Evolutionary conservation across 495 filamentous ascomycete genomes (phyloP).

Genomic region (Daldinia bambusicola): DNA sequence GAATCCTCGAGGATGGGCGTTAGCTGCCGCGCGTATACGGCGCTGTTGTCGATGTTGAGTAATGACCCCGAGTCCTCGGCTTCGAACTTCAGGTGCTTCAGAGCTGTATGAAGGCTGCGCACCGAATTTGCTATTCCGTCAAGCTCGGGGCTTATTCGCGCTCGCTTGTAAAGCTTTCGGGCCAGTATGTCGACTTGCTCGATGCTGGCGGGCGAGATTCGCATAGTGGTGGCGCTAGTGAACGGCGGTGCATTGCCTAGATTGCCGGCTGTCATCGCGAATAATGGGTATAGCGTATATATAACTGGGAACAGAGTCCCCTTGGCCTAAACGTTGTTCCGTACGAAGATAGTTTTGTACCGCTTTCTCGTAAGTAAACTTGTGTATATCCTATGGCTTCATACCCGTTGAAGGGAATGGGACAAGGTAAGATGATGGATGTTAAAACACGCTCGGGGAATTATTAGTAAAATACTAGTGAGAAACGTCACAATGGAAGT

Average conservation of each 20-base stretch:
- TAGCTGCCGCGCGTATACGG: conserved; percentile 56
- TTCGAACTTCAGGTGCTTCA: conserved; percentile 62
- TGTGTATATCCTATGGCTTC: conserved; percentile 2
- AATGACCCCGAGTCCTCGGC: conserved; percentile 60
- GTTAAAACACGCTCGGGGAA: conserved; percentile 20
- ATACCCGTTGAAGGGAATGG: background rate
- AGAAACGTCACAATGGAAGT: conserved; percentile 2
- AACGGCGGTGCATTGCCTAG: background rate
- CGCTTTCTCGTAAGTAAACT: conserved; percentile 5
- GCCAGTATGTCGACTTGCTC: conserved; percentile 57
- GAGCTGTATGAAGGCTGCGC: conserved; percentile 56
- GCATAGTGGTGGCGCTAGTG: background rate
- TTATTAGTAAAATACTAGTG: conserved; percentile 17
- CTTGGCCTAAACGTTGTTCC: conserved; percentile 6
- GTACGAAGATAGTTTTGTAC: background rate
- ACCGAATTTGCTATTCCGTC: conserved; percentile 51
- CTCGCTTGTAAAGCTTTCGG: conserved; percentile 52
- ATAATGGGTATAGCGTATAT: background rate
- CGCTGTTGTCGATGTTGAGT: conserved; percentile 51
- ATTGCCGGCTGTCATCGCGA: conserved; percentile 34
- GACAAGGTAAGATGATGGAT: conserved; percentile 6
- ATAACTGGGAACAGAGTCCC: conserved; percentile 28
- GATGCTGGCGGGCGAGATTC: conserved; percentile 45
- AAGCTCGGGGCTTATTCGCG: conserved; percentile 53
- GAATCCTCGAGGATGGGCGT: conserved; percentile 59